phyloP scores from a whole-genome alignment of 176 grass and related monocot genomes.

The Triticum dicoccoides region DNA sequence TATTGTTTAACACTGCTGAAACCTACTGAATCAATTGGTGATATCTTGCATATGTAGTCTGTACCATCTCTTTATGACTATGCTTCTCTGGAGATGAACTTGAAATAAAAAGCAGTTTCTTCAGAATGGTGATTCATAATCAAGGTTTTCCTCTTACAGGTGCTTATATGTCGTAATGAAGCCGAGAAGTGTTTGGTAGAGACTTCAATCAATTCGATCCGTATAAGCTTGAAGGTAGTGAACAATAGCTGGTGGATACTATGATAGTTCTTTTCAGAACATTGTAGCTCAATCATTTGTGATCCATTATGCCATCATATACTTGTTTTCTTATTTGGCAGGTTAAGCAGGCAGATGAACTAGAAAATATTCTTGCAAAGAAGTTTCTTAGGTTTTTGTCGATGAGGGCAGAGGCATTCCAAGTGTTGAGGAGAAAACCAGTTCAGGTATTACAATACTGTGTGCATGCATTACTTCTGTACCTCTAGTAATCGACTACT shows the following conservation, averaged over 20 bases:
- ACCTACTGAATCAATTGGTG: neutral
- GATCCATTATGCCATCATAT: neutral
- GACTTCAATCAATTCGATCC: slow-evolving; percentile 93
- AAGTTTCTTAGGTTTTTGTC: slow-evolving; percentile 96
- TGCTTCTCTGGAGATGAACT: neutral
- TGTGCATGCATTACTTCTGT: neutral
- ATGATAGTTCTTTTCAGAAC: neutral
- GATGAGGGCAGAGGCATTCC: slow-evolving; percentile 96
- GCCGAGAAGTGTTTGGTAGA: slow-evolving; percentile 97
- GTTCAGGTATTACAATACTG: slow-evolving; percentile 67
- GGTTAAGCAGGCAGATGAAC: slow-evolving; percentile 96
- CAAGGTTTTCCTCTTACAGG: slow-evolving; percentile 32
- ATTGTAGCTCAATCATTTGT: neutral
- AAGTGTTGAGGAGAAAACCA: slow-evolving; percentile 93
- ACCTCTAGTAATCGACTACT: neutral
- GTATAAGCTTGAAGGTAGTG: slow-evolving; percentile 90
- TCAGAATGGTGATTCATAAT: neutral
- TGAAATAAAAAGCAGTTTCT: neutral
- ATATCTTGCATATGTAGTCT: neutral
- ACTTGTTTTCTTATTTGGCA: slow-evolving; percentile 31
- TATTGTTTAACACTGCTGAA: neutral
- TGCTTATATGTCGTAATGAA: slow-evolving; percentile 93
- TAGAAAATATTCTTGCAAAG: slow-evolving; percentile 98
- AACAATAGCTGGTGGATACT: neutral
- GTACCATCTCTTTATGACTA: neutral